A percentile compares a stretch with the other conserved stretches of the same genome.
These are phyloP conservation scores for Phytophthora ramorum DNA, from an alignment of 352 stramenopile species.

Conservation along the genomic window DNA sequence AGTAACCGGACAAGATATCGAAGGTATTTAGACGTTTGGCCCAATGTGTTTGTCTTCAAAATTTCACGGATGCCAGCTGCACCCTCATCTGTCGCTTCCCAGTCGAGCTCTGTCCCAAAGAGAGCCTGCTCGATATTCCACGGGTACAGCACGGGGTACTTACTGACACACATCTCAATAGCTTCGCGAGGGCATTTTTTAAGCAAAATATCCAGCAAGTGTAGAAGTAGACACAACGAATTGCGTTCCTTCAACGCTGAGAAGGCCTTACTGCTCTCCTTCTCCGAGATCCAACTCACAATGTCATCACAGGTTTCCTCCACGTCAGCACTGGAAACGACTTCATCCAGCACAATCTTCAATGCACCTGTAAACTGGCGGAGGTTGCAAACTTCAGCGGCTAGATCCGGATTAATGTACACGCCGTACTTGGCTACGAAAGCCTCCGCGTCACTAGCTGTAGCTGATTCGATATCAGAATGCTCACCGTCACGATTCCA, in stretches of 20 bases:
- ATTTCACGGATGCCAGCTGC: conserved; percentile 28
- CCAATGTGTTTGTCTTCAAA: conserved; percentile 45
- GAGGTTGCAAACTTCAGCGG: conserved; percentile 81
- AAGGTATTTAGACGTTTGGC: conserved; percentile 74
- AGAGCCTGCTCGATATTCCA: conserved; percentile 86
- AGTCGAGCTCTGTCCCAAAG: conserved; percentile 65
- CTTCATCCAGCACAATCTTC: conserved; percentile 75
- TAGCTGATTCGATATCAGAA: conserved; percentile 18
- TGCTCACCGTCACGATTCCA: conserved; percentile 21
- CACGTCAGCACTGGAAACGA: conserved; percentile 85
- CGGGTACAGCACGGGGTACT: conserved; percentile 74
- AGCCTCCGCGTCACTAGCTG: conserved; percentile 57
- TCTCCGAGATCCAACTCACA: conserved; percentile 79
- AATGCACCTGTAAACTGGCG: conserved; percentile 68
- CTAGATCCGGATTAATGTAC: conserved; percentile 86
- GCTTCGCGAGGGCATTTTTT: conserved; percentile 80
- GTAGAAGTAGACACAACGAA: conserved; percentile 78
- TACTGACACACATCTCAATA: conserved; percentile 74
- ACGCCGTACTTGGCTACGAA: conserved; percentile 86
- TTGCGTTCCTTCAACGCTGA: conserved; percentile 55
- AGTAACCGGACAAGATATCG: conserved; percentile 73
- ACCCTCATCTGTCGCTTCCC: conserved; percentile 40
- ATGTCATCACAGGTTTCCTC: conserved; percentile 77
- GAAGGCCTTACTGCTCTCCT: conserved; percentile 57
- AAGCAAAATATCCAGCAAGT: conserved; percentile 80